Conservation (phyloP, 129 eudicot species). For the Flaveria linearis region DNA sequence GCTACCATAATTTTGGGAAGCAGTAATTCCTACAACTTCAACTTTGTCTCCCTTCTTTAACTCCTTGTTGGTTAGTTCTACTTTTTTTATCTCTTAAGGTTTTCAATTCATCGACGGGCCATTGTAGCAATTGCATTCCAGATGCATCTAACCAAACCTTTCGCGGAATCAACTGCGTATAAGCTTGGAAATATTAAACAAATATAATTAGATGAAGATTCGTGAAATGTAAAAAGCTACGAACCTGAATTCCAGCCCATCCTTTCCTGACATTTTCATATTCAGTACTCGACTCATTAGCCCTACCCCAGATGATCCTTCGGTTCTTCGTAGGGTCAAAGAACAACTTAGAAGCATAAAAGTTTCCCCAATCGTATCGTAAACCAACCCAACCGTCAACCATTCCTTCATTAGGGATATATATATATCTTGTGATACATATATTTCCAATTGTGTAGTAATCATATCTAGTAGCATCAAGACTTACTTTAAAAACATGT, state of each 20-base stretch:
- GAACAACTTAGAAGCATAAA: conserved; percentile 71
- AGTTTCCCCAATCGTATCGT: conserved; percentile 63
- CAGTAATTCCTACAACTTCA: no score
- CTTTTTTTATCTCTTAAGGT: no score
- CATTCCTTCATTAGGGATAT: conserved; percentile 38
- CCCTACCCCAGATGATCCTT: conserved; percentile 68
- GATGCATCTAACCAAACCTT: conserved; percentile 50
- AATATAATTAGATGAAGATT: neutral
- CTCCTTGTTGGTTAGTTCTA: no score
- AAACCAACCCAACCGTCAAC: conserved; percentile 27
- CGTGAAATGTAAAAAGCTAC: neutral
- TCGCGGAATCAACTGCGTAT: conserved; percentile 58
- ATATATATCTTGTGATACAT: conserved; percentile 38
- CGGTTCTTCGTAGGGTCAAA: conserved; percentile 48
- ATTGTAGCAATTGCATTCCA: conserved; percentile 64
- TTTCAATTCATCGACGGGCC: conserved; percentile 68
- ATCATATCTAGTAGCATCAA: conserved; percentile 36
- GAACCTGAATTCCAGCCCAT: conserved; percentile 66
- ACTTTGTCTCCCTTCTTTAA: no score
- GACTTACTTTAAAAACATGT: conserved; percentile 58
- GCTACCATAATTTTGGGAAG: no score
- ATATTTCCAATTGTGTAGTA: conserved; percentile 54
- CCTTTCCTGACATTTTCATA: conserved; percentile 33
- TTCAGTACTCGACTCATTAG: conserved; percentile 40
- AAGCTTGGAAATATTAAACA: neutral